Evolutionary conservation across 2,329 filamentous ascomycete genomes (phyloP), one percentile per base, ranked within the genome.

Genomic region (Ophiostoma himal-ulmi): DNA sequence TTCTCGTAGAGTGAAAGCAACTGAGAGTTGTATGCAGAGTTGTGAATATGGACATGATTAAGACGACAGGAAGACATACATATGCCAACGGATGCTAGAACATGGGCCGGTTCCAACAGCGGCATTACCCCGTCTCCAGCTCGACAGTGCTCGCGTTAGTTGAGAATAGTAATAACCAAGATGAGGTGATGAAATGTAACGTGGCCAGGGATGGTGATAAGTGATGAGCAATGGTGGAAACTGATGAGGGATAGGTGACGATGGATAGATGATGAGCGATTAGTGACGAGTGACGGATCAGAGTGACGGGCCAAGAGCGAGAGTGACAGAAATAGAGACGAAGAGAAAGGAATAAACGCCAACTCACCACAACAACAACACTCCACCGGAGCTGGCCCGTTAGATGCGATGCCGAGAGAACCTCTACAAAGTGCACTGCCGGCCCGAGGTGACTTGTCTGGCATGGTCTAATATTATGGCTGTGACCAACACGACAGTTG

Each of bases 401-500:
- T 26, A 57, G 8, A 57, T 57, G 8, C 22, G 5, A 57, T 26
- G 6, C 52, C 52, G 52, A 57, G 17, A 30, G 22, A 26, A 26
- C n/a, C 6, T 30, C 52, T 26, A 11, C n/a, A 26, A 17, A 26
- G 52, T 26, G 52, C 52, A 57, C n/a, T 57, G 52, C 52, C 52
- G 52, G 52, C 52, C 52, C 52, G 52, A 57, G 52, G n/a, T 57
- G 52, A 57, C 22, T 10, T 22, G 26, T 57, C n/a, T 11, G 22
- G 52, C 10, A 57, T 57, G 26, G 52, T 17, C 52, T 57, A 5
- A 26, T 57, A 57, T n/a, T 57, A n/a, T 57, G 17, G 52, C n/a
- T 57, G 52, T 57, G 52, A 57, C 52, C 52, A 57, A 57, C 52
- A 57, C 52, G 22, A 57, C 52, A 57, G 52, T 57, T 57, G 52